A percentile compares a stretch with the other conserved stretches of the same genome.
Conservation (phyloP, 116 monocot genomes). For the Zostera marina region DNA sequence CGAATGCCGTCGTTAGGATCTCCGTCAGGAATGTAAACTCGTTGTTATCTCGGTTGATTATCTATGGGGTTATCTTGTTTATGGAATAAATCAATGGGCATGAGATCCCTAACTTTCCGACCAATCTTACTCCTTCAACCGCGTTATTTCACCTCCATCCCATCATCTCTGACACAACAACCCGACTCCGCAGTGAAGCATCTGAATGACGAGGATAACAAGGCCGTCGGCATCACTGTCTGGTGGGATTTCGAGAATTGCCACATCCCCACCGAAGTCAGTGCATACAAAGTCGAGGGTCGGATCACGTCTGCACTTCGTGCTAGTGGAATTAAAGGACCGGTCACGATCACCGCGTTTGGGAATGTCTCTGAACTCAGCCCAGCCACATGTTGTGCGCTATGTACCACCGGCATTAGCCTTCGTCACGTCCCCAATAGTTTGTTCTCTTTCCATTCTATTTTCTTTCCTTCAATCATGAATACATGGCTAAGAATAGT, state of each 20-base stretch:
- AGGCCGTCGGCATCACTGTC: conserved; percentile 53
- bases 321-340: conserved; percentile 55
- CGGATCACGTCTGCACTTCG: conserved; percentile 64
- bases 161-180: not conserved
- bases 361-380: conserved; percentile 53
- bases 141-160: conserved; percentile 3
- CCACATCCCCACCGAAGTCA: conserved; percentile 44
- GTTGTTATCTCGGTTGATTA: no score
- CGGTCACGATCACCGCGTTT: conserved; percentile 68
- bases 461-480: not conserved
- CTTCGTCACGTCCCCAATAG: conserved; percentile 40
- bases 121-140: conserved; percentile 5
- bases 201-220: conserved; percentile 50
- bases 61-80: no score
- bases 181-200: conserved; percentile 13
- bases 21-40: no score
- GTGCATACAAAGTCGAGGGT: conserved; percentile 33
- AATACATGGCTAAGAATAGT: not conserved
- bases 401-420: conserved; percentile 60
- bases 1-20: no score
- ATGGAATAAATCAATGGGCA: no score
- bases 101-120: conserved; percentile 18
- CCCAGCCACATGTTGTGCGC: conserved; percentile 44
- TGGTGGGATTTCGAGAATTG: conserved; percentile 99
- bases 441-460: not conserved